Percentiles rank a stretch among this genome's conserved stretches.
phyloP scores from a whole-genome alignment of 371 early-diverging fungal species.

The Apophysomyces ossiformis region DNA sequence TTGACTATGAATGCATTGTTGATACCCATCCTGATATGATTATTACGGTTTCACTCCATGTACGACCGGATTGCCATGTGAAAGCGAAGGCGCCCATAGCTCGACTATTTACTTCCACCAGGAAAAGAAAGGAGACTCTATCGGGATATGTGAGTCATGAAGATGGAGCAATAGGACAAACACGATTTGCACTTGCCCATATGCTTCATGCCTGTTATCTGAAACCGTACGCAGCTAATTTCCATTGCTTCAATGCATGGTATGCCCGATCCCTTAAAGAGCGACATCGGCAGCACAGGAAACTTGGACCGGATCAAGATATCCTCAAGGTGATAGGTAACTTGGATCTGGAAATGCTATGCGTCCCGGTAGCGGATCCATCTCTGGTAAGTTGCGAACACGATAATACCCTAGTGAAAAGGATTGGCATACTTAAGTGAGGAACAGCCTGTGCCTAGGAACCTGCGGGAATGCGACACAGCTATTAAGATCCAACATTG shows the following conservation, averaged over 20 bases:
- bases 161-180: slow-evolving; percentile 51
- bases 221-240: slow-evolving; percentile 40
- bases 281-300: slow-evolving; percentile 14
- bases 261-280: slow-evolving; percentile 19
- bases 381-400: slow-evolving; percentile 19
- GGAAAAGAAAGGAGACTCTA: slow-evolving; percentile 35
- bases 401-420: not conserved
- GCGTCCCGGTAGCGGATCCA: slow-evolving; percentile 32
- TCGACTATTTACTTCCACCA: slow-evolving; percentile 36
- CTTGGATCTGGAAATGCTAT: slow-evolving; percentile 35
- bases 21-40: slow-evolving; percentile 42
- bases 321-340: slow-evolving; percentile 33
- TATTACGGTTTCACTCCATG: slow-evolving; percentile 41
- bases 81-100: slow-evolving; percentile 38
- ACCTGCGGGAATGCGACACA: slow-evolving; percentile 48
- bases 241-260: slow-evolving; percentile 57
- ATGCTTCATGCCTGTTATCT: slow-evolving; percentile 48
- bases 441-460: slow-evolving; percentile 41
- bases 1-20: slow-evolving; percentile 46
- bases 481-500: slow-evolving; percentile 48
- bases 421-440: not conserved
- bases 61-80: slow-evolving; percentile 45
- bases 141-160: slow-evolving; percentile 47
- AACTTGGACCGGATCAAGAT: slow-evolving; percentile 14
- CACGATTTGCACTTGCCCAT: slow-evolving; percentile 44